Evolutionary conservation across 495 filamentous ascomycete genomes (phyloP).

Genomic region (Durotheca rogersii): DNA sequence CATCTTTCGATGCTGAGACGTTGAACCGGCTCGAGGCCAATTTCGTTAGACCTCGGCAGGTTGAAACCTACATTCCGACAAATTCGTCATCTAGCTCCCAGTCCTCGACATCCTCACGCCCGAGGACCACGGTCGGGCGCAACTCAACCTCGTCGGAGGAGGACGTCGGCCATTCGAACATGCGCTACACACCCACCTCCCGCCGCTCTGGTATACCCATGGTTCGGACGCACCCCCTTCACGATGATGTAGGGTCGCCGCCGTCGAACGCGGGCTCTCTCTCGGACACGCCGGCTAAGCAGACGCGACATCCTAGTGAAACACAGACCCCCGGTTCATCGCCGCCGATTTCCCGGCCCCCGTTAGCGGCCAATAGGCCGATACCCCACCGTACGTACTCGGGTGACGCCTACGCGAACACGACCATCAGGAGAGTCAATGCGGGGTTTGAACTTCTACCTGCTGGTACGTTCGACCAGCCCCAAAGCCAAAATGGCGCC

Average conservation of each 20-base stretch:
- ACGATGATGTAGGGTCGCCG: conserved; percentile 9
- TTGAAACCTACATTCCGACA: conserved; percentile 34
- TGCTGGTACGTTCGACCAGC: conserved; percentile 52
- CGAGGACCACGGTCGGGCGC: conserved; percentile 26
- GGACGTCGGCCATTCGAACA: conserved; percentile 9
- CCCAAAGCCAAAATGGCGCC: conserved; percentile 15
- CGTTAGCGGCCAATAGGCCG: conserved; percentile 31
- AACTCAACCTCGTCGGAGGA: conserved; percentile 35
- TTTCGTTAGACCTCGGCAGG: conserved; percentile 4
- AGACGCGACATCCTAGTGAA: conserved; percentile 26
- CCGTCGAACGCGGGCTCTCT: conserved; percentile 9
- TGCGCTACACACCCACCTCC: conserved; percentile 26
- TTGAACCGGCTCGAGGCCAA: conserved; percentile 12
- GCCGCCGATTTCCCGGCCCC: conserved; percentile 19
- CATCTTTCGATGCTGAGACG: conserved; percentile 7
- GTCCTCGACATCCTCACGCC: conserved; percentile 29
- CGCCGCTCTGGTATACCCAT: conserved; percentile 17
- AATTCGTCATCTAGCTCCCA: conserved; percentile 29
- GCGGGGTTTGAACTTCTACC: conserved; percentile 62
- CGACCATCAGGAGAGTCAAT: conserved; percentile 55
- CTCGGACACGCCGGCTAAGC: conserved; percentile 14
- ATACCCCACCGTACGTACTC: conserved; percentile 34
- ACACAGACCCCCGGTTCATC: conserved; percentile 5
- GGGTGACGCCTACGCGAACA: conserved; percentile 50
- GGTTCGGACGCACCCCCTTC: conserved; percentile 6